These are phyloP conservation scores for Durusdinium trenchii DNA, from an alignment of 73 alveolate species.

Conservation along the genomic window DNA sequence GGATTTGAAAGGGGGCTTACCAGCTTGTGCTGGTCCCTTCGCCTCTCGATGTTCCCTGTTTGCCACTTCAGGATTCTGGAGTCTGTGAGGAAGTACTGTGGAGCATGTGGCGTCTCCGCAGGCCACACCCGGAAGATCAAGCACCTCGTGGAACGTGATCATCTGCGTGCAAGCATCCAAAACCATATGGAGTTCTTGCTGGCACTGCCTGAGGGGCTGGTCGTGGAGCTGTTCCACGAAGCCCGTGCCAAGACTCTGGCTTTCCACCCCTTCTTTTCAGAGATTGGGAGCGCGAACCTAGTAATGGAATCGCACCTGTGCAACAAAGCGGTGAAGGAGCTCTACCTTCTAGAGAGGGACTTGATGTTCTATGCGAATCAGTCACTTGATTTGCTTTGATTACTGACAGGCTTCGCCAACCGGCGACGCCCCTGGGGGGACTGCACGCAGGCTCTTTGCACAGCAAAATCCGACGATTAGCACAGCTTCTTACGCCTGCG, in stretches of 20 bases:
- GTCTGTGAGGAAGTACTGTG: constrained; percentile 82
- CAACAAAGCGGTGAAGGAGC: constrained; percentile 63
- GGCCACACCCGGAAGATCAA: constrained; percentile 52
- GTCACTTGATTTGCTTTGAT: no score
- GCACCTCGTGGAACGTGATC: constrained; percentile 68
- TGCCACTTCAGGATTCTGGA: no score
- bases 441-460: no score
- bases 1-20: no score
- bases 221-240: constrained; percentile 69
- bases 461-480: no score
- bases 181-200: constrained; percentile 52
- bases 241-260: constrained; percentile 27
- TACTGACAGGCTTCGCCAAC: no score
- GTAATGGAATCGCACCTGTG: constrained; percentile 43
- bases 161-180: constrained; percentile 62
- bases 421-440: no score
- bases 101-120: constrained; percentile 56
- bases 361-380: background rate
- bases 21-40: no score
- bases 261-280: constrained; percentile 59
- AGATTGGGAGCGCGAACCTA: background rate
- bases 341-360: constrained; percentile 45
- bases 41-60: no score
- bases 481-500: no score
- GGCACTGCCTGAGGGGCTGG: constrained; percentile 11